phyloP scores from a whole-genome alignment of 352 stramenopile genomes.

The Hyaloperonospora brassicae region DNA sequence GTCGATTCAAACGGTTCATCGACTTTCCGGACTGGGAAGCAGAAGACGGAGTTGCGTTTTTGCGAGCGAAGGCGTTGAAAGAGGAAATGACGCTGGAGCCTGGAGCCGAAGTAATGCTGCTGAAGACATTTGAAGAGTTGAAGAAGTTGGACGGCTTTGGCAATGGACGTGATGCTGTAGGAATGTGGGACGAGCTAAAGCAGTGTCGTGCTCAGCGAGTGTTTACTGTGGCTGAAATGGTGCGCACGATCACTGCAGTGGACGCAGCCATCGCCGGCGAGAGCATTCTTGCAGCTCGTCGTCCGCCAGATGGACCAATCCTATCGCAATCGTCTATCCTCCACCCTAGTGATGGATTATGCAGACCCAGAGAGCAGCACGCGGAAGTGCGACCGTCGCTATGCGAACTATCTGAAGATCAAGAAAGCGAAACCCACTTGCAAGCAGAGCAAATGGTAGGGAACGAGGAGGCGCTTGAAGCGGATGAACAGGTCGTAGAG shows the following conservation, averaged over 20 bases:
- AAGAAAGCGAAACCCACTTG: conserved; percentile 1
- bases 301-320: conserved; percentile 25
- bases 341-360: conserved; percentile 4
- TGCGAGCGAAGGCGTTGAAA: conserved; percentile 32
- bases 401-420: conserved; percentile 6
- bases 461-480: conserved; percentile 3
- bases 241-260: conserved; percentile 34
- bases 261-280: conserved; percentile 38
- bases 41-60: conserved; percentile 65
- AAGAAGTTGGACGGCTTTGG: conserved; percentile 52
- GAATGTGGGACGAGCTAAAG: conserved; percentile 54
- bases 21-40: conserved; percentile 86
- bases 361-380: conserved; percentile 3
- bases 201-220: conserved; percentile 62
- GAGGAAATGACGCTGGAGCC: conserved; percentile 36
- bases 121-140: conserved; percentile 31
- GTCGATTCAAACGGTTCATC: conserved; percentile 85
- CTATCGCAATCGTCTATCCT: conserved; percentile 22
- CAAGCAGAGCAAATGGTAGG: conserved; percentile 12
- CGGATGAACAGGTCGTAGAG: conserved; percentile 1
- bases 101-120: conserved; percentile 23
- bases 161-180: conserved; percentile 64
- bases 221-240: conserved; percentile 31
- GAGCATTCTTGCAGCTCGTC: conserved; percentile 31
- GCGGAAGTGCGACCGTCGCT: background rate